Base-by-base conservation (phyloP, 2,329 filamentous ascomycete species). In the Verticillium tricorpus region DNA sequence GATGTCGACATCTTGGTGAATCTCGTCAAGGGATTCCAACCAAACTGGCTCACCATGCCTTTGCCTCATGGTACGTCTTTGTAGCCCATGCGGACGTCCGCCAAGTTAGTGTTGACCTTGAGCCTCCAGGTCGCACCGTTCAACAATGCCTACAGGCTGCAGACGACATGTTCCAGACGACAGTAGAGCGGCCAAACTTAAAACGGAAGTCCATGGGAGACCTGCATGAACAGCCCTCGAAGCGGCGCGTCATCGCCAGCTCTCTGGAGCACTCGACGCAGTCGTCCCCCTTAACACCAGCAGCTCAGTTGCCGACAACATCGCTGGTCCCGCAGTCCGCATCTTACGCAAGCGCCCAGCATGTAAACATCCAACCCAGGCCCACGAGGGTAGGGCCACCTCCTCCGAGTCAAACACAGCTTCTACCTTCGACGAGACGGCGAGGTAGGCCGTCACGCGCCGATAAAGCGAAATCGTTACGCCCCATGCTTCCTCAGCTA, bases 1-100 rank as follows among this genome's bases (percentile, higher is more conserved):
- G 78, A 83, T 60, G 69, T 83, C 22, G 69, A 74, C 9, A 70
- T 70, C 17, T 71, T 86, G 35, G 76, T 79, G 28, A 72, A 74
- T 14, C 83, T 86, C 63, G 75, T 86, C 66, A 78, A 68, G 78
- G 62, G 71, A 70, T 17, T 81, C 60, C 70, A 74, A 62, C 77
- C 79, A 6, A 73, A 78, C 61, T 82, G 79, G 79, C 72, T 78
- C 70, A 72, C 70, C 45, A 81, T 82, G 75, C 79, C 81, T 64
- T 72, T 82, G 50, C 80, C 80, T 15, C 65, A 68, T 62, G 79
- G 80, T 82, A 54, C 32, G 58, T 59, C 17, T 34, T 17, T 8
- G 28, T 32, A 17, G 15, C 22, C 28, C 54, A 32, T 56, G 2
- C 28, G 7, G 14, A 9, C 7, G 25, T 15, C 8, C n/a, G 54